Evolutionary conservation across 768 basidiomycete species (phyloP).

Genomic region (Boletus reticuloceps): DNA sequence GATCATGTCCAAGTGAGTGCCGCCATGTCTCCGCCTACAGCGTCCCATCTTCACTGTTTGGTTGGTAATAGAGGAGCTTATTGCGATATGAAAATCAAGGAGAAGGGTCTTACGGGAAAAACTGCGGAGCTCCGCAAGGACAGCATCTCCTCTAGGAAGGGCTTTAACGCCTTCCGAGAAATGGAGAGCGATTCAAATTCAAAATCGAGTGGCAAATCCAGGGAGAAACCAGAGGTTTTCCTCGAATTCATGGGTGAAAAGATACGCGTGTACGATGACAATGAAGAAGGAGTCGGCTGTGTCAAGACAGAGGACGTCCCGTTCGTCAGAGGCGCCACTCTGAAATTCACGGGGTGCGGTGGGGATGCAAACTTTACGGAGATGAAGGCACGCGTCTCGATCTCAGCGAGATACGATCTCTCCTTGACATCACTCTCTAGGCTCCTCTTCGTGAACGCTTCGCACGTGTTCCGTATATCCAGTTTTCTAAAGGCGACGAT

Average conservation of each 20-base stretch:
- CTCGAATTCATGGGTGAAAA: constrained; percentile 75
- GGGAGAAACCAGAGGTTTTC: constrained; percentile 56
- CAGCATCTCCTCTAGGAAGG: constrained; percentile 45
- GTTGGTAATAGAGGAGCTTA: constrained; percentile 63
- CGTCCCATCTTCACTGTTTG: background rate
- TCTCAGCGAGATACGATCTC: background rate
- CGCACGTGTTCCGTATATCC: constrained; percentile 45
- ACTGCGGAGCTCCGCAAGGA: constrained; percentile 61
- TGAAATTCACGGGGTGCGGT: constrained; percentile 52
- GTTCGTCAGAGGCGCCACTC: constrained; percentile 42
- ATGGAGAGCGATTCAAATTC: constrained; percentile 45
- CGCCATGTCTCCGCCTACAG: background rate
- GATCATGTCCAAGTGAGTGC: constrained; percentile 81
- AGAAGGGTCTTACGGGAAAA: constrained; percentile 83
- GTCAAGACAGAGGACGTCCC: constrained; percentile 44
- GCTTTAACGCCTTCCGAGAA: constrained; percentile 81
- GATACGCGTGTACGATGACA: constrained; percentile 51
- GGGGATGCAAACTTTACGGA: constrained; percentile 61
- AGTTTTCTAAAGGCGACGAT: constrained; percentile 44
- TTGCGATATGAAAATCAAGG: constrained; percentile 94
- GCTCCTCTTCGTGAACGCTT: constrained; percentile 48
- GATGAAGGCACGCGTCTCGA: constrained; percentile 42
- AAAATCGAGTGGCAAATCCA: constrained; percentile 32
- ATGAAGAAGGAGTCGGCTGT: constrained; percentile 49
- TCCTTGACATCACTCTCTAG: constrained; percentile 22